Percentiles rank a stretch among this genome's conserved stretches.
Evolutionary conservation across 2,329 filamentous ascomycete species (phyloP).

Genomic region (Calonectria crousiana): DNA sequence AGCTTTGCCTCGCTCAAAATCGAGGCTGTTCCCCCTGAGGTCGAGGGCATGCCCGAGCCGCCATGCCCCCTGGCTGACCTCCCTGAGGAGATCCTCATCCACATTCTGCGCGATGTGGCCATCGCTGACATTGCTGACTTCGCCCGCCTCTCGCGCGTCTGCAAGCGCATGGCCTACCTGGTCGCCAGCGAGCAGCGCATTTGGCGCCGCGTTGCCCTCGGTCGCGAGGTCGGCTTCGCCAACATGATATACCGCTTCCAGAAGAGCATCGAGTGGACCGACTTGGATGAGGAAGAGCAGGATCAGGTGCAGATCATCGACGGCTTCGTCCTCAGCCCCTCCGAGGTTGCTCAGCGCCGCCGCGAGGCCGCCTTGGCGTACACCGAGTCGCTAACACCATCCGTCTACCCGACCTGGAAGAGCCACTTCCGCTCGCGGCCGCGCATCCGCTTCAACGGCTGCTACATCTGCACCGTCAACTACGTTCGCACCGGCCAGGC

Average conservation of each 20-base stretch:
- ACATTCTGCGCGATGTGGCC: constrained; percentile 81
- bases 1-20: constrained; percentile 81
- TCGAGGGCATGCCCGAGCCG: constrained; percentile 78
- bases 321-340: constrained; percentile 49
- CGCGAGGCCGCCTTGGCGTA: constrained; percentile 49
- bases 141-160: constrained; percentile 81
- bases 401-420: constrained; percentile 67
- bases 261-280: constrained; percentile 69
- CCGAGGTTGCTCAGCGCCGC: constrained; percentile 51
- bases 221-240: constrained; percentile 79
- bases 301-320: constrained; percentile 46
- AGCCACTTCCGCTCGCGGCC: constrained; percentile 85
- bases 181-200: constrained; percentile 86
- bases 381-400: constrained; percentile 57
- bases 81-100: constrained; percentile 86
- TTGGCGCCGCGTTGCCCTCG: constrained; percentile 83
- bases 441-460: constrained; percentile 91
- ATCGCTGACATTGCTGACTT: constrained; percentile 82
- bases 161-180: constrained; percentile 88
- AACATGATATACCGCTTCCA: constrained; percentile 87
- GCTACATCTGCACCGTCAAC: constrained; percentile 97
- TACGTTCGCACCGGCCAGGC: constrained; percentile 87
- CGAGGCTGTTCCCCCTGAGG: constrained; percentile 72
- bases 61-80: constrained; percentile 84
- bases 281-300: constrained; percentile 53